Percentiles rank a stretch among this genome's conserved stretches.
These are phyloP conservation scores for Chlamydomonas eustigma DNA, from an alignment of 139 green algal species.

Conservation along the genomic window DNA sequence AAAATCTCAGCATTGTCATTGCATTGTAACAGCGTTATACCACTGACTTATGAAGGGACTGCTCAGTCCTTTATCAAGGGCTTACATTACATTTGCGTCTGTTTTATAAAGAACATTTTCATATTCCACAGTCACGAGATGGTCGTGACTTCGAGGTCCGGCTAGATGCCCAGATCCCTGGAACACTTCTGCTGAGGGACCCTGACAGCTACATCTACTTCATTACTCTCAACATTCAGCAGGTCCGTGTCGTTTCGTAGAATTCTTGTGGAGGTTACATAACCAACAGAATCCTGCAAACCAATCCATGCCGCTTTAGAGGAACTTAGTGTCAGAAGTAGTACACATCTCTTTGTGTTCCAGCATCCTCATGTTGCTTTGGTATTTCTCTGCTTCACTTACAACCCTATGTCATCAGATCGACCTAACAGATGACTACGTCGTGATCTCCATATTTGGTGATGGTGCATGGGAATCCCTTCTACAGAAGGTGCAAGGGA, in stretches of 20 bases:
- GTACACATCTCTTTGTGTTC: too few species aligned
- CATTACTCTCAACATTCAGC: constrained; percentile 45
- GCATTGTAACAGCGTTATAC: too few species aligned
- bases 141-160: constrained; percentile 34
- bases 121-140: background rate
- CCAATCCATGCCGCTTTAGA: background rate
- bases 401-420: constrained; percentile 34
- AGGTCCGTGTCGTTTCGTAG: constrained; percentile 25
- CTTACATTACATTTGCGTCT: too few species aligned
- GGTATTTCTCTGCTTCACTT: too few species aligned
- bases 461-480: constrained; percentile 42
- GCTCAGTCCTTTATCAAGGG: too few species aligned
- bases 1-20: too few species aligned
- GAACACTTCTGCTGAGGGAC: constrained; percentile 49
- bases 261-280: background rate
- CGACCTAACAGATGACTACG: constrained; percentile 59
- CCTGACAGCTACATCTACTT: constrained; percentile 33
- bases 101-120: too few species aligned
- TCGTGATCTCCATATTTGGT: constrained; percentile 51
- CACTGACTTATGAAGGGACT: too few species aligned
- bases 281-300: background rate
- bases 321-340: too few species aligned
- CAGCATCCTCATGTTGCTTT: too few species aligned
- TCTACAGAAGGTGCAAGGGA: constrained; percentile 31
- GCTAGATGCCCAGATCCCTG: constrained; percentile 45